A percentile compares a stretch with the other conserved stretches of the same genome.
Conservation (phyloP, 176 grass and related monocot species). For the Themeda triandra region DNA sequence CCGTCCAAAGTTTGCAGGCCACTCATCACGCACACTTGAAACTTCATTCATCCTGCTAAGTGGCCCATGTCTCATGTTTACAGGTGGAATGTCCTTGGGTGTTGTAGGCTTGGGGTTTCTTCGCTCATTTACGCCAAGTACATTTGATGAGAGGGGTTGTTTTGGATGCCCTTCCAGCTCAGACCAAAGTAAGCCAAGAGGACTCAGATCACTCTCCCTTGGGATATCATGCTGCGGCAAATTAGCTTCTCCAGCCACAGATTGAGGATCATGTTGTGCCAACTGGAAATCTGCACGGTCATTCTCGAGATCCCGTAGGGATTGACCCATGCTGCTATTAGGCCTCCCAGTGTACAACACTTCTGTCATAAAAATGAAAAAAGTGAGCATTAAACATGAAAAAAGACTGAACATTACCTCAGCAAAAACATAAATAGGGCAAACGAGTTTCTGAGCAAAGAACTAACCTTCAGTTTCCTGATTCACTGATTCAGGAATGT, state of each 20-base stretch:
- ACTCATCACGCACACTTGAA: conserved; percentile 36
- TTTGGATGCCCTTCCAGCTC: conserved; percentile 88
- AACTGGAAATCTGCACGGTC: conserved; percentile 43
- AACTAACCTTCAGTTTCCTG: conserved; percentile 66
- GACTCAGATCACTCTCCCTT: conserved; percentile 68
- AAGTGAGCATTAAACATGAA: conserved; percentile 19
- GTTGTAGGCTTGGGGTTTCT: conserved; percentile 40
- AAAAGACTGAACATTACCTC: conserved; percentile 14
- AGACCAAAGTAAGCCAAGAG: conserved; percentile 95
- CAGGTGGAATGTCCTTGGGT: conserved; percentile 54
- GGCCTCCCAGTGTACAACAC: conserved; percentile 72
- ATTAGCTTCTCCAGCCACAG: conserved; percentile 46
- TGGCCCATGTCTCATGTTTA: conserved; percentile 44
- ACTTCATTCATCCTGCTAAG: conserved; percentile 44
- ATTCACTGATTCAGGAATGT: conserved; percentile 38
- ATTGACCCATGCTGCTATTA: conserved; percentile 52
- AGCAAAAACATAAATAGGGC: background rate
- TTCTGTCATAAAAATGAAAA: conserved; percentile 58
- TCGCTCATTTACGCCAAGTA: conserved; percentile 41
- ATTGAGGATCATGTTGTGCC: conserved; percentile 28
- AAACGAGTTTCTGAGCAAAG: background rate
- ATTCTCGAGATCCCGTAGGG: conserved; percentile 34
- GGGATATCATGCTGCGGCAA: conserved; percentile 36
- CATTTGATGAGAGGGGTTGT: conserved; percentile 83
- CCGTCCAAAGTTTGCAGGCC: conserved; percentile 49